Conservation (phyloP, 2,329 filamentous ascomycete genomes). For the Bertia moriformis region DNA sequence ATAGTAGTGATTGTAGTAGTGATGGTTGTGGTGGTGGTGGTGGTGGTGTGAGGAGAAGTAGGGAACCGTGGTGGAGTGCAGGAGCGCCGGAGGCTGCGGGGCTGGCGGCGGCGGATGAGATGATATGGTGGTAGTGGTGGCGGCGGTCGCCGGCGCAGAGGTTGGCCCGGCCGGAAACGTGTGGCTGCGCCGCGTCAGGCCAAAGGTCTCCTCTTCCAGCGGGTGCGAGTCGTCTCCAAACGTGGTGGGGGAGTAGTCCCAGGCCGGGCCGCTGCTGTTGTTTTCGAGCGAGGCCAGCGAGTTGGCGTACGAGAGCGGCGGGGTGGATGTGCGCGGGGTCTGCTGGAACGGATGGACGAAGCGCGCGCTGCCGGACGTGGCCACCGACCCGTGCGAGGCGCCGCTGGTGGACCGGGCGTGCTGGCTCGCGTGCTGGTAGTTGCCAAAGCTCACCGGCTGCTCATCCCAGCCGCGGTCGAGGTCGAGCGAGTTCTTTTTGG, state of each 20-base stretch:
- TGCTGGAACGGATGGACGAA: conserved; percentile 55
- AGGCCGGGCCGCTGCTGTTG: conserved; percentile 26
- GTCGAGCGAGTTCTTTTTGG: conserved; percentile 49
- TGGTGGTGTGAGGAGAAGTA: too few relatives aligned
- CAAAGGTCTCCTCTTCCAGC: conserved; percentile 7
- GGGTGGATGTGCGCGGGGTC: conserved; percentile 43
- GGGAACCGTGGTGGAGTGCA: too few relatives aligned
- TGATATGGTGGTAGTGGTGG: too few relatives aligned
- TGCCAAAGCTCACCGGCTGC: conserved; percentile 23
- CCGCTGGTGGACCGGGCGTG: conserved; percentile 45
- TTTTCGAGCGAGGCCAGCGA: conserved; percentile 36
- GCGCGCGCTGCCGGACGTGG: conserved; percentile 25
- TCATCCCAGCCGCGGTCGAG: conserved; percentile 45
- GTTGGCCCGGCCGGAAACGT: too few relatives aligned
- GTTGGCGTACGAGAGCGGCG: conserved; percentile 38
- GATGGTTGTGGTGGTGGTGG: too few relatives aligned
- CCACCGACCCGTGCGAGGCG: conserved; percentile 28
- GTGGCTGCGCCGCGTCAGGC: neutral
- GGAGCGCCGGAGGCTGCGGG: too few relatives aligned
- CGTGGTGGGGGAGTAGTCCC: conserved; percentile 38
- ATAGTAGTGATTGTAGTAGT: too few relatives aligned
- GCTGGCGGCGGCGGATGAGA: too few relatives aligned
- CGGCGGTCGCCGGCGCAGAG: too few relatives aligned
- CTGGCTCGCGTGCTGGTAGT: conserved; percentile 15
- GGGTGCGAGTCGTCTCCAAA: conserved; percentile 33